A percentile compares a stretch with the other conserved stretches of the same genome.
Conservation (phyloP, 108 stramenopile genomes). For the Pseudonitzschia multiseries region DNA sequence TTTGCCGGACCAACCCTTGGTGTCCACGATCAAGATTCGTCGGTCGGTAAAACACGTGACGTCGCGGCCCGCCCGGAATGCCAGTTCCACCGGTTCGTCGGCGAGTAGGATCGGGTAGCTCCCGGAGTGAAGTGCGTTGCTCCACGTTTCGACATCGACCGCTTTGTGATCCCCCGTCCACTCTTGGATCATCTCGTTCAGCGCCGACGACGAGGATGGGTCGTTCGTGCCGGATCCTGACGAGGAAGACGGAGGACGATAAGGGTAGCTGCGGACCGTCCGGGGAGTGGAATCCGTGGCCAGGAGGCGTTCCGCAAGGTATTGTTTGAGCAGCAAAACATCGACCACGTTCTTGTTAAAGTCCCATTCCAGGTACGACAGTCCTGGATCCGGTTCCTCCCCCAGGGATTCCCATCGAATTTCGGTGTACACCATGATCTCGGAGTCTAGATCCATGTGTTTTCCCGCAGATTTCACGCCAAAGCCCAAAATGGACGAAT, state of each 20-base stretch:
- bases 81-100: conserved; percentile 62
- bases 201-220: conserved; percentile 2
- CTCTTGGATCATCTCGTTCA: not conserved
- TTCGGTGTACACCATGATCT: conserved; percentile 49
- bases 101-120: conserved; percentile 42
- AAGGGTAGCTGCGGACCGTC: not conserved
- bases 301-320: not conserved
- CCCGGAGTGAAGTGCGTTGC: conserved; percentile 48
- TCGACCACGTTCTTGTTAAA: conserved; percentile 75
- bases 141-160: conserved; percentile 46
- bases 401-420: conserved; percentile 5
- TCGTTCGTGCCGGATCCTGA: too few species aligned
- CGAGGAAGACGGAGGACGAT: too few species aligned
- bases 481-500: conserved; percentile 45
- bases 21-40: conserved; percentile 41
- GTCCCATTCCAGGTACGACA: conserved; percentile 56
- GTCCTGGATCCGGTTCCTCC: conserved; percentile 13
- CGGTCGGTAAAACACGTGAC: conserved; percentile 47
- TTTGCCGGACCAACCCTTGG: conserved; percentile 56
- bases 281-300: too few species aligned
- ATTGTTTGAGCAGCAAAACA: conserved; percentile 43
- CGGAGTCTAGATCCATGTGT: conserved; percentile 53
- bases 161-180: conserved; percentile 61
- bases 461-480: conserved; percentile 64
- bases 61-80: conserved; percentile 72